Evolutionary conservation across 2,329 filamentous ascomycete species (phyloP).

Genomic region (Catunica adiposa): DNA sequence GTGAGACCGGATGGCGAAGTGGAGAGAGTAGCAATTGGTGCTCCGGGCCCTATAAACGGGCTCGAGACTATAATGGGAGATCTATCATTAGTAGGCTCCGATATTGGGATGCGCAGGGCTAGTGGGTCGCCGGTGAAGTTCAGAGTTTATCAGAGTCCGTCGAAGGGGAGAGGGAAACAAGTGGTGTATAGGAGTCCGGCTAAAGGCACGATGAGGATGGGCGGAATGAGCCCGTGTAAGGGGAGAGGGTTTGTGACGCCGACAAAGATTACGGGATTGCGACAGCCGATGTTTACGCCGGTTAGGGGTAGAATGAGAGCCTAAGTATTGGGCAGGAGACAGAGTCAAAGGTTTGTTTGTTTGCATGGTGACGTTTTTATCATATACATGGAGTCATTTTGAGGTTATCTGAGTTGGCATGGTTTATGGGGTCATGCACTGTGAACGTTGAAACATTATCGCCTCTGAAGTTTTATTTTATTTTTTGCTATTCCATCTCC

Average conservation of each 20-base stretch:
- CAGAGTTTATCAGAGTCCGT: background rate
- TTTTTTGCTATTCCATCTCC: too few relatives aligned
- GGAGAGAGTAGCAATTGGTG: background rate
- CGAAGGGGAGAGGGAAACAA: background rate
- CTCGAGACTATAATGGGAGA: background rate
- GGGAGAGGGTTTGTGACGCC: background rate
- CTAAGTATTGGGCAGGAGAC: background rate
- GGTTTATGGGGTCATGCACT: too few relatives aligned
- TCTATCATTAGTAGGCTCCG: background rate
- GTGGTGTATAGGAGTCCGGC: background rate
- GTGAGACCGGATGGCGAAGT: background rate
- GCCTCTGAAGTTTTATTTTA: too few relatives aligned
- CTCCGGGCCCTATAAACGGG: slow-evolving; percentile 10
- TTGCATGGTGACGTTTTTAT: background rate
- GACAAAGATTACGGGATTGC: background rate
- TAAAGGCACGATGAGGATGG: background rate
- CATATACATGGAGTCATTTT: background rate
- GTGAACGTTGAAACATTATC: too few relatives aligned
- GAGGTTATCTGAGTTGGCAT: background rate
- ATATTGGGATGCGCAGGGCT: background rate
- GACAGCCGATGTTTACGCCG: background rate
- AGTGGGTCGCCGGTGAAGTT: background rate
- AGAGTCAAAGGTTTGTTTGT: background rate
- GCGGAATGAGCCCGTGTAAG: background rate
- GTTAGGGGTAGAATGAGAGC: too few relatives aligned